phyloP scores from a whole-genome alignment of 2,329 filamentous ascomycete species.

The Emergomyces africanus region DNA sequence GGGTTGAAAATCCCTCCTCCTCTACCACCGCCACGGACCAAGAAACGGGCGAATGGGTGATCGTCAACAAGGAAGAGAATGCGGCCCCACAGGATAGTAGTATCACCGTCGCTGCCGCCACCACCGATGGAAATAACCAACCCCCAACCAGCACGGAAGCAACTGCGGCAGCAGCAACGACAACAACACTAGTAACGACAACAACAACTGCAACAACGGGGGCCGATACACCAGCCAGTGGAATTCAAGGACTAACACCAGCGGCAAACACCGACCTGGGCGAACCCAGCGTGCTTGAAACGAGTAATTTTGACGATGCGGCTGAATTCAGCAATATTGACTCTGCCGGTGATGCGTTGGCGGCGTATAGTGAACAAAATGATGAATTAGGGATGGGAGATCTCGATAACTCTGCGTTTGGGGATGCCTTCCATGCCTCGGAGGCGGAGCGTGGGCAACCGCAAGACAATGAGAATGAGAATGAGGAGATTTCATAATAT shows the following conservation, averaged over 20 bases:
- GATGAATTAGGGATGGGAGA: constrained; percentile 44
- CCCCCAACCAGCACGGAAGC: background rate
- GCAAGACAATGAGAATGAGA: constrained; percentile 16
- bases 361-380: constrained; percentile 50
- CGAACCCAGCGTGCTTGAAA: constrained; percentile 21
- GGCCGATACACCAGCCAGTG: constrained; percentile 13
- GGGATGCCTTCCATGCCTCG: constrained; percentile 61
- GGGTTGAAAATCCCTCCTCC: constrained; percentile 24
- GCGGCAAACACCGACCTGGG: constrained; percentile 14
- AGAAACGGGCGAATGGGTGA: constrained; percentile 58
- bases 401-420: constrained; percentile 70
- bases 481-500: constrained; percentile 28
- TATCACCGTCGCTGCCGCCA: background rate
- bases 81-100: constrained; percentile 9
- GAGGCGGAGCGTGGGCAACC: constrained; percentile 33
- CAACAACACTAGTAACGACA: constrained; percentile 9
- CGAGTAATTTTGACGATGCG: constrained; percentile 28
- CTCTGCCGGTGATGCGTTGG: constrained; percentile 58
- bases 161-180: constrained; percentile 4
- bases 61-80: constrained; percentile 51
- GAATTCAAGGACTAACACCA: constrained; percentile 14
- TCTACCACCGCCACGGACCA: constrained; percentile 29
- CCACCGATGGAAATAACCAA: constrained; percentile 4
- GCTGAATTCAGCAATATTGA: constrained; percentile 42
- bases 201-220: constrained; percentile 8